phyloP scores from a whole-genome alignment of 257 asterid species.

The Rubia yunnanensis region DNA sequence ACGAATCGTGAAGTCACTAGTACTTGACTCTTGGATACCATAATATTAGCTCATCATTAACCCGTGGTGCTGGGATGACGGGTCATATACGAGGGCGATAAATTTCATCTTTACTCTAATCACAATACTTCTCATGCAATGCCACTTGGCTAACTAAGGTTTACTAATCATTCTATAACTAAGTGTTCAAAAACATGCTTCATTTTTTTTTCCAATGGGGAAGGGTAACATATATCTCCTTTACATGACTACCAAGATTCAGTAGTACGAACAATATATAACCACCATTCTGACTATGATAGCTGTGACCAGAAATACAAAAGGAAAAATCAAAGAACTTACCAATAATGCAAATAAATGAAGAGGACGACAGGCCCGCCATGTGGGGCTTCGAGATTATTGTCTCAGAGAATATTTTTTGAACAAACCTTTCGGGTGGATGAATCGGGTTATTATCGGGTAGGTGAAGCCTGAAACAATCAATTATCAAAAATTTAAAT shows the following conservation, averaged over 20 bases:
- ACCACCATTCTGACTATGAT: conserved; percentile 2
- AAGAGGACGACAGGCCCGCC: background rate
- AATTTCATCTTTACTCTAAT: too few relatives aligned
- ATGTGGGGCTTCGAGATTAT: background rate
- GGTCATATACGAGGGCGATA: too few relatives aligned
- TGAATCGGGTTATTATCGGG: background rate
- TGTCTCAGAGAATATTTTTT: background rate
- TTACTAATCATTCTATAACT: too few relatives aligned
- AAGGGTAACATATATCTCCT: too few relatives aligned
- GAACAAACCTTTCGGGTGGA: background rate
- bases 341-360: background rate
- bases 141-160: too few relatives aligned
- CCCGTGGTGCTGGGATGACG: too few relatives aligned
- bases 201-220: too few relatives aligned
- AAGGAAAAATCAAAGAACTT: background rate
- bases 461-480: background rate
- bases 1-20: too few relatives aligned
- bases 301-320: background rate
- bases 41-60: too few relatives aligned
- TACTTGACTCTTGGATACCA: too few relatives aligned
- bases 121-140: too few relatives aligned
- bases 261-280: background rate
- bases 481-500: background rate
- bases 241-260: background rate
- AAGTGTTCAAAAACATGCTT: too few relatives aligned